Base-by-base conservation (phyloP, 768 basidiomycete genomes). In the Tricholoma sp. region DNA sequence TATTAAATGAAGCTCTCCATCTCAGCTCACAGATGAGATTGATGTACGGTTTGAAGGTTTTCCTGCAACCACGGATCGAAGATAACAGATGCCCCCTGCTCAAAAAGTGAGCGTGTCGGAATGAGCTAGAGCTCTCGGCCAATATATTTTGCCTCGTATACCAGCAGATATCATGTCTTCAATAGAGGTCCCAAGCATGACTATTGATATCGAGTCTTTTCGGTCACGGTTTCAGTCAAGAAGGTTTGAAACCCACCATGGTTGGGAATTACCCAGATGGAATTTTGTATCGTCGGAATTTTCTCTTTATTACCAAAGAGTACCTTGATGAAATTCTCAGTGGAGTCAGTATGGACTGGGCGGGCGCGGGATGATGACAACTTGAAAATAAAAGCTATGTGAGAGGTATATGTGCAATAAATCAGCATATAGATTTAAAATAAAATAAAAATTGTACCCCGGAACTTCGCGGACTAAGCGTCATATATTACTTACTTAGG, bases 101-200 rank as follows among this genome's bases (percentile, higher is more conserved):
- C 41, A 42, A 17, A 42, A 18, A 18, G 17, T 18, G 41, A 7
- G 41, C 18, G n/a, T 17, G 41, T 42, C 18, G 41, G 41, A 18
- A 42, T 42, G 17, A 42, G 41, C 18, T 42, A 18, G 5, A 18
- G 41, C 7, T n/a, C 18, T 18, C 17, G n/a, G 41, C 10, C 17
- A 42, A n/a, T n/a, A 13, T 47, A 81, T 66, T 86, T 86, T 37
- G 67, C 66, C 34, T 74, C 79, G 61, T 63, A 65, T 88, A 89
- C 12, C 81, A 78, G 36, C 64, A 67, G 58, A 88, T 86, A 0
- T 85, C 85, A 12, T 84, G 80, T 39, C 78, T 78, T 62, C 86
- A 85, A 66, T 77, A 87, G 28, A 90, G 60, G 52, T 78, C 68
- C 77, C 77, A 57, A 6, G 28, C n/a, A 42, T 42, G n/a, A n/a